Evolutionary conservation across 1,284 basidiomycete genomes (phyloP).

Genomic region (Marasmius fiardii): DNA sequence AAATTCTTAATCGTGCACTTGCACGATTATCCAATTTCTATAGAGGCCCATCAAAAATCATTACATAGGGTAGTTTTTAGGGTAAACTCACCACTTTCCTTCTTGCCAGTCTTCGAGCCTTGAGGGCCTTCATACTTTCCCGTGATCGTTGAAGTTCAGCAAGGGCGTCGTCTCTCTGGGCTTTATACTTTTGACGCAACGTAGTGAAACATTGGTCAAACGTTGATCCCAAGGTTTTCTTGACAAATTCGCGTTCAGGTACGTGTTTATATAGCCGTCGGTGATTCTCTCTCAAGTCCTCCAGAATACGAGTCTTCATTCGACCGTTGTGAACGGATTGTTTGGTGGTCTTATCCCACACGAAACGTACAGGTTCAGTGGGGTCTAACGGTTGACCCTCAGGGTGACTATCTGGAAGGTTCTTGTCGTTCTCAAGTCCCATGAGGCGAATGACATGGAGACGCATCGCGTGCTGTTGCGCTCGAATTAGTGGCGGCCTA

Average conservation of each 20-base stretch:
- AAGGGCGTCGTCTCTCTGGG: conserved; percentile 46
- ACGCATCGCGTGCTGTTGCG: conserved; percentile 63
- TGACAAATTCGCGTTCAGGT: conserved; percentile 59
- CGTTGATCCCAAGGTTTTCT: conserved; percentile 53
- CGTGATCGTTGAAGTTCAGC: conserved; percentile 43
- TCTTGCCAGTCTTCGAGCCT: conserved; percentile 52
- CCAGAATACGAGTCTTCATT: conserved; percentile 63
- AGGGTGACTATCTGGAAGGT: conserved; percentile 55
- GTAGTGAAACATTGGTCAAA: conserved; percentile 73
- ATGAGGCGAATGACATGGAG: conserved; percentile 57
- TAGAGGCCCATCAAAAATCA: conserved; percentile 4
- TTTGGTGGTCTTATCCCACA: conserved; percentile 71
- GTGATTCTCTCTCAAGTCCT: conserved; percentile 53
- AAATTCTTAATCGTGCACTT: conserved; percentile 49
- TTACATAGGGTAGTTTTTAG: not conserved
- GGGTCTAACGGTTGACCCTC: conserved; percentile 45
- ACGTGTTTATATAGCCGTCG: conserved; percentile 54
- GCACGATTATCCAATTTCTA: conserved; percentile 67
- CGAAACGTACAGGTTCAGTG: conserved; percentile 61
- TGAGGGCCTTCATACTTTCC: conserved; percentile 58
- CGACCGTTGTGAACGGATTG: conserved; percentile 67
- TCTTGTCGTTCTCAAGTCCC: conserved; percentile 49
- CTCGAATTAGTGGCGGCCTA: conserved; percentile 10
- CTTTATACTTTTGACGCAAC: conserved; percentile 60
- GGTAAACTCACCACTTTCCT: conserved; percentile 52